Evolutionary conservation across 441 rosid genomes (phyloP).

Genomic region (Dalechampia spathulata): DNA sequence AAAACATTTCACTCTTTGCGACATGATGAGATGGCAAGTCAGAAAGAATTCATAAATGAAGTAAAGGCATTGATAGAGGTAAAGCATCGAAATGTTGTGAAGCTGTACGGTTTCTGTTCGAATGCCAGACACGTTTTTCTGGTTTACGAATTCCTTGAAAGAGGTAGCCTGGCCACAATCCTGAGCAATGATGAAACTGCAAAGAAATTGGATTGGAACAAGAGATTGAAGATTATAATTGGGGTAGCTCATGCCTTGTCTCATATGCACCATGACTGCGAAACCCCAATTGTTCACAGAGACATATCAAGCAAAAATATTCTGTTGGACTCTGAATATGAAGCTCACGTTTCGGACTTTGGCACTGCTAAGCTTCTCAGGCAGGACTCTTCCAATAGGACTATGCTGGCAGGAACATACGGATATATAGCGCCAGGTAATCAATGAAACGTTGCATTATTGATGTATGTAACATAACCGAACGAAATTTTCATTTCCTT

Average conservation of each 20-base stretch:
- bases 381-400: slow-evolving; percentile 46
- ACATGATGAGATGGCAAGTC: slow-evolving; percentile 35
- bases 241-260: slow-evolving; percentile 65
- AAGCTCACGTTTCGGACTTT: slow-evolving; percentile 51
- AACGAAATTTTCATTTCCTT: too few relatives aligned
- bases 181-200: slow-evolving; percentile 31
- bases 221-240: slow-evolving; percentile 37
- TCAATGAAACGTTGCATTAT: too few relatives aligned
- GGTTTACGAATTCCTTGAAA: slow-evolving; percentile 50
- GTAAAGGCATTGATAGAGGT: slow-evolving; percentile 44
- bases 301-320: slow-evolving; percentile 48
- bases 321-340: slow-evolving; percentile 41
- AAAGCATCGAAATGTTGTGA: slow-evolving; percentile 58
- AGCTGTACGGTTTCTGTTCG: slow-evolving; percentile 53
- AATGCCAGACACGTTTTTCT: slow-evolving; percentile 37
- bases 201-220: slow-evolving; percentile 35
- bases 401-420: slow-evolving; percentile 45
- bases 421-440: slow-evolving; percentile 79
- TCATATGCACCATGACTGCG: slow-evolving; percentile 60
- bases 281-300: slow-evolving; percentile 46
- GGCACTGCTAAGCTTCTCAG: slow-evolving; percentile 54
- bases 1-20: slow-evolving; percentile 42
- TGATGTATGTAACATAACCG: too few relatives aligned
- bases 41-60: slow-evolving; percentile 53
- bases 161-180: slow-evolving; percentile 43